Evolutionary conservation across 345 rosid genomes (phyloP), one percentile per base, ranked within the genome.

Genomic region (Melastoma malabathricum): DNA sequence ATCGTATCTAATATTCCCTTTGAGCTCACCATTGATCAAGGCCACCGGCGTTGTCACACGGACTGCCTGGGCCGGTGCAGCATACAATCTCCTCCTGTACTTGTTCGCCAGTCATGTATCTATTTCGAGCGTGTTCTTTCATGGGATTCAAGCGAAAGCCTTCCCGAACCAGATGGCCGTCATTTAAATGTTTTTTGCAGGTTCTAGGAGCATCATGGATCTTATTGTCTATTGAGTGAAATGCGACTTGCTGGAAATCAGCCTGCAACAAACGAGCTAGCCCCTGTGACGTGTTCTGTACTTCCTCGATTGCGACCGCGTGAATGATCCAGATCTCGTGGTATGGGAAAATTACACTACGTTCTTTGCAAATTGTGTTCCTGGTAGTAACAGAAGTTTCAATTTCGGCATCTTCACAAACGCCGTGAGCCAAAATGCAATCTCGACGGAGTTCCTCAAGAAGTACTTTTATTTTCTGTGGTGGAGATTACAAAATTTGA

Each of bases 1-100:
- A 10, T 68, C 83, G 17, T 83, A 81, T 71, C 64, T 80, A 31
- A 86, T 86, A n/a, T 81, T 83, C 51, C 89, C 96, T 16, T 58
- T 83, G 49, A 81, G 93, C 50, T 73, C 84, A 7, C 67, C 74
- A 64, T 78, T 86, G 44, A 78, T 74, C 58, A 77, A 79, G 68
- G 75, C 93, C 15, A 73, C 78, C 3, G 96, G 96, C 43, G 80
- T 89, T 0, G 86, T 86, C 55, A 72, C 94, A 10, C 76, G 78
- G 73, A 83, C 97, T 48, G 97, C 94, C 29, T 89, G 97, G 96
- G 90, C 96, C 13, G 94, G 90, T n/a, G 96, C 97, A 62, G 96
- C 90, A 6, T 89, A 83, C 52, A 86, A 81, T 58, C 94, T 89
- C 66, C 57, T 81, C 41, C 57, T 89, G 18, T 86, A 72, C 75